phyloP scores from a whole-genome alignment of 768 basidiomycete genomes.

The Leccinum olivaceopallidum region DNA sequence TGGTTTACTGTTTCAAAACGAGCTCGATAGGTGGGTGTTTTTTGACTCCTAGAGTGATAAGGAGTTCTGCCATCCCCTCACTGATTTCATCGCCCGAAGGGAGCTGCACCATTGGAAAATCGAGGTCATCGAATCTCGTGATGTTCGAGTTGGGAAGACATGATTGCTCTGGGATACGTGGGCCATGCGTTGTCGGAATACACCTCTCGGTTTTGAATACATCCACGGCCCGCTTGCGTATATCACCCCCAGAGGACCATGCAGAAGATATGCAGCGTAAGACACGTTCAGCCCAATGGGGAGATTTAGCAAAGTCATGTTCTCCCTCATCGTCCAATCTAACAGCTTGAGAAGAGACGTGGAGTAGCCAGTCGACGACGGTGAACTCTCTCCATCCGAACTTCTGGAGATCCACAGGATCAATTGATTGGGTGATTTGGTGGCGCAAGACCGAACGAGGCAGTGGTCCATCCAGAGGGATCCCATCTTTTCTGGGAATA shows the following conservation, averaged over 20 bases:
- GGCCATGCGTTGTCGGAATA: background rate
- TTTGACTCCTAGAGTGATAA: background rate
- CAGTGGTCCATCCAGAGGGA: constrained; percentile 76
- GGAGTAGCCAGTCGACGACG: constrained; percentile 67
- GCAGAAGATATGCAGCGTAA: constrained; percentile 58
- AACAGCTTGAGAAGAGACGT: constrained; percentile 52
- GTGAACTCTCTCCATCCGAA: constrained; percentile 81
- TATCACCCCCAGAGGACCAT: background rate
- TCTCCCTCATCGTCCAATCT: constrained; percentile 39
- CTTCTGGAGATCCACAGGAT: constrained; percentile 46
- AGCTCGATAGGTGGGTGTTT: background rate
- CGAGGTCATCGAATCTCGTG: background rate
- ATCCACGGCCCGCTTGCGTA: background rate
- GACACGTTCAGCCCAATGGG: constrained; percentile 78
- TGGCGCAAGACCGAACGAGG: constrained; percentile 66
- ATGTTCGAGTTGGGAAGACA: background rate
- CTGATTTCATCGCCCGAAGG: background rate
- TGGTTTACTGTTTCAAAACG: background rate
- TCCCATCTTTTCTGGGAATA: constrained; percentile 43
- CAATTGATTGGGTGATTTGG: constrained; percentile 57
- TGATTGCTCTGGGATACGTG: background rate
- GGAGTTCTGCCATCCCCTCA: background rate
- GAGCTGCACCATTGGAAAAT: background rate
- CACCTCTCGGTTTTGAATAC: background rate
- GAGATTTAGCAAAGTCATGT: constrained; percentile 60